These are phyloP conservation scores for Oryza meridionalis DNA, from an alignment of 176 grass and related monocot species.

Conservation along the genomic window DNA sequence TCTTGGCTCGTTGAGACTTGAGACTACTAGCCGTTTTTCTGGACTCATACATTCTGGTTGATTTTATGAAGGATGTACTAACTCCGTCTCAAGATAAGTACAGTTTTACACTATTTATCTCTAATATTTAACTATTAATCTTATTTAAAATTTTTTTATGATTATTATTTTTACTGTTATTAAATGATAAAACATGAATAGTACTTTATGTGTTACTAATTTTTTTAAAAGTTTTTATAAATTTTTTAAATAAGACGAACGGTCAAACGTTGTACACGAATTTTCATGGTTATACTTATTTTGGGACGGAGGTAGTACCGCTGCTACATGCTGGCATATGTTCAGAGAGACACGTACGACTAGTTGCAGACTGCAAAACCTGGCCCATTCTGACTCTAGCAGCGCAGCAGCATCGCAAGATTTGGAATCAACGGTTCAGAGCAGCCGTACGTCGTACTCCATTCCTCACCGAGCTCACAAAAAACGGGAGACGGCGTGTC, in stretches of 20 bases:
- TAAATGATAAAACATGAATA: no score
- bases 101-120: no score
- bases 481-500: no score
- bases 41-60: neutral
- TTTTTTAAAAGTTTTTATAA: no score
- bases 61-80: neutral
- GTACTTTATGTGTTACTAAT: no score
- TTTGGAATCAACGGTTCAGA: neutral
- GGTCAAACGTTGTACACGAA: no score
- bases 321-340: neutral
- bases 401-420: neutral
- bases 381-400: neutral
- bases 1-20: neutral
- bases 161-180: no score
- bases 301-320: neutral
- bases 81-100: no score
- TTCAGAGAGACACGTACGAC: neutral
- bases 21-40: neutral
- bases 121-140: accelerated
- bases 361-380: neutral
- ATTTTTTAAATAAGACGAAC: no score
- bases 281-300: accelerated
- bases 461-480: no score
- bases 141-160: no score
- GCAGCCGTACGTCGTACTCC: neutral